A percentile compares a stretch with the other conserved stretches of the same genome.
phyloP scores from a whole-genome alignment of 1,284 basidiomycete genomes.

The Hypsizygus ulmarius region DNA sequence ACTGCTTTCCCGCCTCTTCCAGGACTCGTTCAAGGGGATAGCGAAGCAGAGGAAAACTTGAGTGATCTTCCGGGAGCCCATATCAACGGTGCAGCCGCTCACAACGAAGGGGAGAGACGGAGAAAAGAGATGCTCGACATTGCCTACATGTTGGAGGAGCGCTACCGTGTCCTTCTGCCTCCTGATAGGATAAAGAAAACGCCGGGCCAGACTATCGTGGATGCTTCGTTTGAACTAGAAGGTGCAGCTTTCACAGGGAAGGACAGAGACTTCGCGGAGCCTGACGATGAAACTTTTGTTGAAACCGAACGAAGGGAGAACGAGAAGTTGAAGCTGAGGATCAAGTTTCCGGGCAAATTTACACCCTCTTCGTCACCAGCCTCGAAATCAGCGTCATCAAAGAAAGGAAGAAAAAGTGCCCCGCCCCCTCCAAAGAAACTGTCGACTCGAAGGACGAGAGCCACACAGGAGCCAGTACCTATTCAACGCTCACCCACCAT shows the following conservation, averaged over 20 bases:
- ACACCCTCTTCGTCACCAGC: conserved; percentile 8
- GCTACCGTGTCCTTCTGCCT: conserved; percentile 69
- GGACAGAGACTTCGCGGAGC: conserved; percentile 1
- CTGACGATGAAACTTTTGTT: conserved; percentile 12
- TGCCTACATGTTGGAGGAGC: conserved; percentile 61
- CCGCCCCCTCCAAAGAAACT: conserved; percentile 8
- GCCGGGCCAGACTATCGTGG: conserved; percentile 11
- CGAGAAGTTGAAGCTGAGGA: conserved; percentile 38
- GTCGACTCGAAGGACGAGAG: conserved; percentile 2
- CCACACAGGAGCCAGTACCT: not conserved
- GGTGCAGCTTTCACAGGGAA: conserved; percentile 7
- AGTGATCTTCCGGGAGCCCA: conserved; percentile 33
- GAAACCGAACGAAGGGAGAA: conserved; percentile 17
- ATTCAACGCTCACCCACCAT: not conserved
- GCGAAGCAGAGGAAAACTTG: conserved; percentile 28
- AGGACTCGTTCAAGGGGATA: conserved; percentile 11
- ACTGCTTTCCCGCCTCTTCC: conserved; percentile 47
- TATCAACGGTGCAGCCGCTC: conserved; percentile 38
- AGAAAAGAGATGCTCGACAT: conserved; percentile 68
- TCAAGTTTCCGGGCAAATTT: conserved; percentile 32
- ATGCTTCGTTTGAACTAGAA: conserved; percentile 14
- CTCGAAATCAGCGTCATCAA: conserved; percentile 9
- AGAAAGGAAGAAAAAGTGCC: conserved; percentile 17
- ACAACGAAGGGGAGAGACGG: conserved; percentile 66
- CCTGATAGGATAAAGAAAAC: conserved; percentile 46